These are phyloP conservation scores for Dunaliella primolecta DNA, from an alignment of 139 green algal species.

Conservation along the genomic window DNA sequence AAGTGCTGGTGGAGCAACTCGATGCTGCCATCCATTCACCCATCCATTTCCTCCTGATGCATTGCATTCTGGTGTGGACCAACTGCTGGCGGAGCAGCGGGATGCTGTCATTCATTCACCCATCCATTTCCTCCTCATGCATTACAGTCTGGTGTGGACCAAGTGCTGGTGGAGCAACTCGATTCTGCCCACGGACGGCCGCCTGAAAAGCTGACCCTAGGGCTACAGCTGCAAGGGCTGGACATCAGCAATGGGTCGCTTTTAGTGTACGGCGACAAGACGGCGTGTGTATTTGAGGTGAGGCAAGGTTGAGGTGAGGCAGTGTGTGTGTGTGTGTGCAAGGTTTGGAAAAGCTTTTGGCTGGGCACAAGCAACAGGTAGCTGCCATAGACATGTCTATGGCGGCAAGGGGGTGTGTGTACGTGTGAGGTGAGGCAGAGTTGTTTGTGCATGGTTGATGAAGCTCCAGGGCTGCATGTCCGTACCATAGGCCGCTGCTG, in stretches of 20 bases:
- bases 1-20: too few species aligned
- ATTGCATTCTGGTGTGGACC: too few species aligned
- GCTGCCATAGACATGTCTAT: too few species aligned
- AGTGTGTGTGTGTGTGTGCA: slow-evolving; percentile 3
- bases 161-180: slow-evolving; percentile 43
- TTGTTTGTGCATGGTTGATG: too few species aligned
- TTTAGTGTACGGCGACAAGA: slow-evolving; percentile 51
- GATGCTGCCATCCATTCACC: too few species aligned
- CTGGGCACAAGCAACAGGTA: neutral
- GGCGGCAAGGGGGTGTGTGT: neutral
- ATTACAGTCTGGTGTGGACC: slow-evolving; percentile 39
- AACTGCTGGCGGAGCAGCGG: too few species aligned
- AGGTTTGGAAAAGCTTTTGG: neutral
- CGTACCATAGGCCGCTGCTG: too few species aligned
- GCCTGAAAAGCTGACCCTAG: slow-evolving; percentile 14
- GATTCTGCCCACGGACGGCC: neutral
- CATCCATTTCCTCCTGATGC: too few species aligned
- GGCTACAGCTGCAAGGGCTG: slow-evolving; percentile 45
- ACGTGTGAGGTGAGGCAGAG: too few species aligned
- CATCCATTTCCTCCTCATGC: too few species aligned
- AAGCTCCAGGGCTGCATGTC: too few species aligned
- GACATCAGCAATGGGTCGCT: slow-evolving; percentile 44
- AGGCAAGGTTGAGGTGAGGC: neutral
- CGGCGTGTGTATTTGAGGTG: slow-evolving; percentile 39
- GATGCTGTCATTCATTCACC: too few species aligned